Conservation (phyloP, 805 yeast species). For the Cyberlindnera euphorbiiphila region DNA sequence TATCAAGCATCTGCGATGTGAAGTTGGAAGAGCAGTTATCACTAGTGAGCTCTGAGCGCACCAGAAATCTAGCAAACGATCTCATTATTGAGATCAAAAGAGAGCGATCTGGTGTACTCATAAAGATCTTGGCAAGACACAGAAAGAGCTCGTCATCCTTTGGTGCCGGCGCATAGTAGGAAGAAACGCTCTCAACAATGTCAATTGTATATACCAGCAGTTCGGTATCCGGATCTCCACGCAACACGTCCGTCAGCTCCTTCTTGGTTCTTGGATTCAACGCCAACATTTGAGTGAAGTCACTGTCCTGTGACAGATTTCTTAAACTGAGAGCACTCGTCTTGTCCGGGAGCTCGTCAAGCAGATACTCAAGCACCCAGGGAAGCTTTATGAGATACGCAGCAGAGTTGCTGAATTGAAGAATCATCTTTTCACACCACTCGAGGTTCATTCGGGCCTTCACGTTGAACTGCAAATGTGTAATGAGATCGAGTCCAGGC, state of each 20-base stretch:
- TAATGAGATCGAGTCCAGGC: conserved; percentile 24
- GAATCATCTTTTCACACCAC: conserved; percentile 26
- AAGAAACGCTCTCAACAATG: conserved; percentile 76
- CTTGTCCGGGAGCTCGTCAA: conserved; percentile 20
- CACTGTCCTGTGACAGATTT: conserved; percentile 79
- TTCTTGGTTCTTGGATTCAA: conserved; percentile 41
- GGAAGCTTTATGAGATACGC: conserved; percentile 19
- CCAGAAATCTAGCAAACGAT: conserved; percentile 75
- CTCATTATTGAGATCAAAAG: conserved; percentile 66
- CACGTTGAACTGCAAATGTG: conserved; percentile 24
- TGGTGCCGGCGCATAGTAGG: conserved; percentile 74
- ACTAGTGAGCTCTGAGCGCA: conserved; percentile 46
- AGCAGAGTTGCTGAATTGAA: conserved; percentile 23
- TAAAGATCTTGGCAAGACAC: conserved; percentile 48
- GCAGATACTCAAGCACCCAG: conserved; percentile 26
- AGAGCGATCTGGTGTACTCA: conserved; percentile 59
- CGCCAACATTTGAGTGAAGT: conserved; percentile 75
- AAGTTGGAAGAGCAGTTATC: conserved; percentile 49
- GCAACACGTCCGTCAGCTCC: no score
- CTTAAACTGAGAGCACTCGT: conserved; percentile 53
- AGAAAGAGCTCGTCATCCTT: conserved; percentile 66
- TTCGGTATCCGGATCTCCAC: conserved; percentile 48
- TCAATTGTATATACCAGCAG: conserved; percentile 67
- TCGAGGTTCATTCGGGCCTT: conserved; percentile 23
- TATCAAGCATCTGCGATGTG: conserved; percentile 43